These are phyloP conservation scores for Acer campestre DNA, from an alignment of 345 rosid genomes.

Conservation along the genomic window DNA sequence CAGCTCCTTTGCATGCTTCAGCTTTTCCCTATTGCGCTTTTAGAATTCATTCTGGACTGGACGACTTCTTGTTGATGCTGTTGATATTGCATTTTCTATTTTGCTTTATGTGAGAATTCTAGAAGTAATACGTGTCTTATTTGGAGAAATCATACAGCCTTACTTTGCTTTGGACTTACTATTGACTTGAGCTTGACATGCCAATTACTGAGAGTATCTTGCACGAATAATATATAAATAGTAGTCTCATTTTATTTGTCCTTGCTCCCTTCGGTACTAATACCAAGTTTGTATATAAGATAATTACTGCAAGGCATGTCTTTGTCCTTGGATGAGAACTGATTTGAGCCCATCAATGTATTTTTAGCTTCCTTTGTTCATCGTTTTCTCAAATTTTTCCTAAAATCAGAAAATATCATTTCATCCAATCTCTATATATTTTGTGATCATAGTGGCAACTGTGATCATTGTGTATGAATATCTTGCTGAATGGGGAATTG, in stretches of 20 bases:
- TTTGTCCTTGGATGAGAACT: neutral
- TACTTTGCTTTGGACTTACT: neutral
- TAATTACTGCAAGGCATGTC: neutral
- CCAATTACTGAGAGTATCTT: neutral
- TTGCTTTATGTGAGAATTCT: neutral
- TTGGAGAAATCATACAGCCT: neutral
- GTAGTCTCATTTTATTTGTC: neutral
- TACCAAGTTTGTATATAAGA: neutral
- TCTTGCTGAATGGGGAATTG: neutral
- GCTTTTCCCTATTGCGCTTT: neutral
- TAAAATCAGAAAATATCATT: neutral
- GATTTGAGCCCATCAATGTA: neutral
- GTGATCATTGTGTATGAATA: neutral
- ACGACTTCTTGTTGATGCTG: neutral
- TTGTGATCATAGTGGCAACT: neutral
- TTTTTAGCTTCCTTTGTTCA: neutral
- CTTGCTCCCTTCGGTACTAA: too few relatives aligned
- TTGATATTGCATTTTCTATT: neutral
- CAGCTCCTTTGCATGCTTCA: constrained; percentile 3
- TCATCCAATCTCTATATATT: neutral
- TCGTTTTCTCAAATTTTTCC: neutral
- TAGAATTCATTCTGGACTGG: neutral
- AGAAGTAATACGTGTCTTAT: neutral
- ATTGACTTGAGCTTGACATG: neutral
- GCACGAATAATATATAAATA: neutral